These are phyloP conservation scores for Thielaviopsis ethacetica DNA, from an alignment of 2,329 filamentous ascomycete species.

Conservation along the genomic window DNA sequence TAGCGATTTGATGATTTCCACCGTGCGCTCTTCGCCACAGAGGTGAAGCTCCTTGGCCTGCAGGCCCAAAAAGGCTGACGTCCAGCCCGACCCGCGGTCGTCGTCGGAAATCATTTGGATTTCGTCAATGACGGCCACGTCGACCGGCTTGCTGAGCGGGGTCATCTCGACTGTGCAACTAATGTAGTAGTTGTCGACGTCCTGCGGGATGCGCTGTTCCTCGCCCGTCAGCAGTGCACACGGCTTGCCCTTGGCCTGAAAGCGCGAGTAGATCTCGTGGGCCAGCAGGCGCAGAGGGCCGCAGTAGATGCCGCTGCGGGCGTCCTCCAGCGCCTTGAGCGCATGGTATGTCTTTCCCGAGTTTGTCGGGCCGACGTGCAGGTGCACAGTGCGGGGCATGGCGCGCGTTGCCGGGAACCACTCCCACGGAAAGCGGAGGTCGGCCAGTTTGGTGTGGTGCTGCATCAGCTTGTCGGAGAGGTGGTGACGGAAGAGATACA, in stretches of 20 bases:
- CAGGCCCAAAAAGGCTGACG: slow-evolving; percentile 71
- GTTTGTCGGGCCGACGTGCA: slow-evolving; percentile 94
- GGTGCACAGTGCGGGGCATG: slow-evolving; percentile 67
- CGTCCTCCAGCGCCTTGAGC: slow-evolving; percentile 64
- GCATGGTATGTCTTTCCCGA: slow-evolving; percentile 97
- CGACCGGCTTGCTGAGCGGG: slow-evolving; percentile 39
- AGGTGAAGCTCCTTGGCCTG: slow-evolving; percentile 81
- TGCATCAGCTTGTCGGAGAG: slow-evolving; percentile 40
- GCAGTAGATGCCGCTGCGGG: slow-evolving; percentile 68
- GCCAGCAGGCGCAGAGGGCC: slow-evolving; percentile 78
- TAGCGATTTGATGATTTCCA: slow-evolving; percentile 61
- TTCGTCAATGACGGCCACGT: slow-evolving; percentile 93
- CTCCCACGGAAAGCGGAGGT: slow-evolving; percentile 75
- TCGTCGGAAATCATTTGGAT: slow-evolving; percentile 87
- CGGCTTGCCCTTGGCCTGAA: slow-evolving; percentile 57
- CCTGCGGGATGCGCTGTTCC: slow-evolving; percentile 56
- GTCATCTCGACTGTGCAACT: slow-evolving; percentile 93
- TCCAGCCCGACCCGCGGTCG: slow-evolving; percentile 87
- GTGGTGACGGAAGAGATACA: slow-evolving; percentile 39
- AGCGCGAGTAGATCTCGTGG: slow-evolving; percentile 84
- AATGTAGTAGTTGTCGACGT: slow-evolving; percentile 41
- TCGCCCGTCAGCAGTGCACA: slow-evolving; percentile 85
- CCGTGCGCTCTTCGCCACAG: slow-evolving; percentile 74
- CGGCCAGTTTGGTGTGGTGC: slow-evolving; percentile 51
- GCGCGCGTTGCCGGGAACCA: slow-evolving; percentile 79